Conservation (phyloP, 345 rosid species). For the Tarenaya hassleriana region DNA sequence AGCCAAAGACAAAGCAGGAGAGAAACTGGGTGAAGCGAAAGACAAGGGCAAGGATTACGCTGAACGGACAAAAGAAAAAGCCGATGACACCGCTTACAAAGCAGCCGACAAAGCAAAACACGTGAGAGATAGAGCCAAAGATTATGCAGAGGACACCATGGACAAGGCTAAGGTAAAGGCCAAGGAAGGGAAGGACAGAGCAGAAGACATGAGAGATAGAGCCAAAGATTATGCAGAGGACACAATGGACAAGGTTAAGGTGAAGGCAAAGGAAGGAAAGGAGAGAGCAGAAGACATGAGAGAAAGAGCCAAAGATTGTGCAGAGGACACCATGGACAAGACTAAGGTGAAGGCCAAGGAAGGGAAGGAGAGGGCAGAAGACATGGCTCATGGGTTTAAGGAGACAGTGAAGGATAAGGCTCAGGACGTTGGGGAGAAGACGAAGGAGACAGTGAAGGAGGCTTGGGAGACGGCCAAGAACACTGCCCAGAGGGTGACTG, state of each 20-base stretch:
- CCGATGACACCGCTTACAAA: slow-evolving; percentile 18
- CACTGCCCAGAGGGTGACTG: slow-evolving; percentile 17
- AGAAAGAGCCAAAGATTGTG: no score
- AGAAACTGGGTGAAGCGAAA: slow-evolving; percentile 8
- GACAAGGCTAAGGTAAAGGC: slow-evolving; percentile 20
- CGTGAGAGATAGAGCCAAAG: slow-evolving; percentile 21
- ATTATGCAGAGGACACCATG: slow-evolving; percentile 22
- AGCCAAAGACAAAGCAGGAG: slow-evolving; percentile 20
- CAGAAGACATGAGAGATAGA: slow-evolving; percentile 20
- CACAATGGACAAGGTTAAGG: no score
- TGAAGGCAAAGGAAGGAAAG: neutral
- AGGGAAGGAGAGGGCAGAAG: neutral
- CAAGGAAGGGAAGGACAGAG: slow-evolving; percentile 24
- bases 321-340: no score
- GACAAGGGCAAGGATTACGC: slow-evolving; percentile 26
- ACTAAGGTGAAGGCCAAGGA: neutral
- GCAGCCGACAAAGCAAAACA: slow-evolving; percentile 24
- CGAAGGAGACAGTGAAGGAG: slow-evolving; percentile 29
- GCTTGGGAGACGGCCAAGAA: slow-evolving; percentile 30
- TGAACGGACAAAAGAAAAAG: slow-evolving; percentile 19
- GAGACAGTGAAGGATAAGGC: slow-evolving; percentile 28
- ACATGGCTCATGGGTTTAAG: slow-evolving; percentile 25
- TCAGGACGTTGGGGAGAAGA: slow-evolving; percentile 29
- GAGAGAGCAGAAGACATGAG: neutral
- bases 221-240: slow-evolving; percentile 17